Base-by-base conservation (phyloP, 805 yeast species). In the Candida michaelii region DNA sequence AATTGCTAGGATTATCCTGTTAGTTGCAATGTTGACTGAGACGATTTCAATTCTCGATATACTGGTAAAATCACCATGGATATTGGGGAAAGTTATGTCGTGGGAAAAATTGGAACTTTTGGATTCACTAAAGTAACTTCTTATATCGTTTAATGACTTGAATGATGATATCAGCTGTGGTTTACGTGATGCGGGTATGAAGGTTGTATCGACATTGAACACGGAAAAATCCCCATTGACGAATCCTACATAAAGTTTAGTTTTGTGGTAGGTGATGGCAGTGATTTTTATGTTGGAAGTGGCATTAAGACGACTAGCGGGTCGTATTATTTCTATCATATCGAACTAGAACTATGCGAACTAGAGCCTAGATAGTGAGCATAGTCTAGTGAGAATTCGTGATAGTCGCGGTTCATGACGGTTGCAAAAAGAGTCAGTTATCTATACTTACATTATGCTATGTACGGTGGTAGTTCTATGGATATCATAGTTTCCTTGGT, bases 251-350 rank as follows among this genome's bases (percentile, higher is more conserved):
- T 52, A 67, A 7, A 66, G 39, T 35, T 49, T 51, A 7, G 47
- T 44, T 14, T 49, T 45, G 29, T 47, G 35, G 34, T 51, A 50
- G 38, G 49, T 53, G 0, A 65, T 46, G 1, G 68, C 55, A 8
- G 68, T 46, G 5, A 63, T 53, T 43, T 50, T 56, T 23, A 47
- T 27, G 12, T 39, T 39, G 4, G 47, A 23, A 3, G 65, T 53
- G 18, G 67, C 49, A 51, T 57, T 63, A 43, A 65, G 56, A 50
- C 70, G 54, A 40, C 57, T 64, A 34, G 54, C 51, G 23, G 74
- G 73, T 48, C 65, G 61, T 44, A 69, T 51, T 23, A 69, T 57
- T 42, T 69, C 68, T 39, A 67, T 69, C 73, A 69, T 68, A n/a
- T n/a, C n/a, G n/a, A n/a, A n/a, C n/a, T n/a, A n/a, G n/a, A n/a